Base-by-base conservation (phyloP, 1,284 basidiomycete genomes). In the Coniophora puteana region DNA sequence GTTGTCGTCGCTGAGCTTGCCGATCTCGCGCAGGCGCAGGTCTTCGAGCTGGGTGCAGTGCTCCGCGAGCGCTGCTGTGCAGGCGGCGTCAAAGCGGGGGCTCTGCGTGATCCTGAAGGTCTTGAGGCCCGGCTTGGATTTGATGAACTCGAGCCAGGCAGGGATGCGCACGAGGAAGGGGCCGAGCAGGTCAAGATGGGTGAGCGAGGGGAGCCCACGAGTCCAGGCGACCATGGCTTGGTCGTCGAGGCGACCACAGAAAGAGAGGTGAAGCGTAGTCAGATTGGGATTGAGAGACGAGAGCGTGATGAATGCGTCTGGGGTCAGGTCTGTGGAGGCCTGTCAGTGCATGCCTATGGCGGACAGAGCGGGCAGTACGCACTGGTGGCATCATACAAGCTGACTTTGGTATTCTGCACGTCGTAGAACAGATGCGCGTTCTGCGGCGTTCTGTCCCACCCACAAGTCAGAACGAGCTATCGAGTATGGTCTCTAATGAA, bases 371-470 rank as follows among this genome's bases (percentile, higher is more conserved):
- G 2, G 5, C 52, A 44, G 16, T 12, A 69, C 86, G 48, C 60
- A 93, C 91, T 83, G 1, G 94, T 96, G 46, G 86, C 91, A 63
- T 99, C 96, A 58, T 93, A 96, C 36, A 99, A 67, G 0, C 75
- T 80, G 26, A 99, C 68, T 5, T 70, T 74, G 2, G 70, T 74
- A 44, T 93, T 85, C 28, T 76, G 64, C 1, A 79, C 68, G 41
- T 83, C 80, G 55, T 97, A 92, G 65, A 99, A 95, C 13, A 99
- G 69, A 24, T 77, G 76, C 0, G 81, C 83, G 38, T 91, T 94
- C 48, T 89, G 76, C 0, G 77, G 61, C 4, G 87, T 89, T 46
- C 87, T 86, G 43, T 2, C 24, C 14, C 16, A 22, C 8, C 6
- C 10, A 38, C 4, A 21, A 37, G 16, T 10, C 18, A 52, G 36